These are phyloP conservation scores for Colletotrichum camelliae DNA, from an alignment of 2,329 filamentous ascomycete species.

Conservation along the genomic window DNA sequence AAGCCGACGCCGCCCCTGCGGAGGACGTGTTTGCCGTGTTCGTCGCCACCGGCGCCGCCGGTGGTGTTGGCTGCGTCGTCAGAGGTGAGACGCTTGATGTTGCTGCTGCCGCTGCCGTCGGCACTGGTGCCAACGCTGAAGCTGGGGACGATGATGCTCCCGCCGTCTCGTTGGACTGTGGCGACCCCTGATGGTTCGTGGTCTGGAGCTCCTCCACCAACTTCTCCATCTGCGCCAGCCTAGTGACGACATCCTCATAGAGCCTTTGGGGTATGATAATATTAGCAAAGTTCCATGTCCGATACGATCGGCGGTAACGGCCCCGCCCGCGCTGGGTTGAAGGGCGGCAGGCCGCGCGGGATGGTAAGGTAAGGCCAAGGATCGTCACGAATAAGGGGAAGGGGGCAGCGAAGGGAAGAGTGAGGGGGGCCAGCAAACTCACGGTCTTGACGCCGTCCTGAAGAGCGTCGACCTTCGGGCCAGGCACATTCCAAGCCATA, in stretches of 20 bases:
- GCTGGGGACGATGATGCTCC: not conserved
- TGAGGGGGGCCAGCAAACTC: not conserved
- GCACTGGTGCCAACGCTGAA: not conserved
- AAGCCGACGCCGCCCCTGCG: constrained; percentile 3
- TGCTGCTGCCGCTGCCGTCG: not conserved
- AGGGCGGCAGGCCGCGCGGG: not conserved
- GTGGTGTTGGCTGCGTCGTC: not conserved
- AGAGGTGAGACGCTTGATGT: not conserved
- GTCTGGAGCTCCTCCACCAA: constrained; percentile 17
- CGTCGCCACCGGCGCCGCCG: not conserved
- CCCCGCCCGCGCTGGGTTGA: not conserved
- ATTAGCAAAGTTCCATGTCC: not conserved
- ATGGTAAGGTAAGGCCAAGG: not conserved
- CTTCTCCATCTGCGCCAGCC: constrained; percentile 19
- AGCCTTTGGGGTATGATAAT: not conserved
- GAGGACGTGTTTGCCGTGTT: constrained; percentile 6
- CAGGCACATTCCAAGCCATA: constrained; percentile 17
- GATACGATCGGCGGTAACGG: not conserved
- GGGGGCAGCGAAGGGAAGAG: not conserved
- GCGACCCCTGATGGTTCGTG: not conserved
- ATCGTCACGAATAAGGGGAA: not conserved
- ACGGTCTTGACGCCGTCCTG: constrained; percentile 19
- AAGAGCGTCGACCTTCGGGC: constrained; percentile 19
- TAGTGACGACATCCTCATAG: constrained; percentile 21
- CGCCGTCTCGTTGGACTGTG: not conserved